phyloP scores from a whole-genome alignment of 495 filamentous ascomycete species.

The Penicillium fimorum region DNA sequence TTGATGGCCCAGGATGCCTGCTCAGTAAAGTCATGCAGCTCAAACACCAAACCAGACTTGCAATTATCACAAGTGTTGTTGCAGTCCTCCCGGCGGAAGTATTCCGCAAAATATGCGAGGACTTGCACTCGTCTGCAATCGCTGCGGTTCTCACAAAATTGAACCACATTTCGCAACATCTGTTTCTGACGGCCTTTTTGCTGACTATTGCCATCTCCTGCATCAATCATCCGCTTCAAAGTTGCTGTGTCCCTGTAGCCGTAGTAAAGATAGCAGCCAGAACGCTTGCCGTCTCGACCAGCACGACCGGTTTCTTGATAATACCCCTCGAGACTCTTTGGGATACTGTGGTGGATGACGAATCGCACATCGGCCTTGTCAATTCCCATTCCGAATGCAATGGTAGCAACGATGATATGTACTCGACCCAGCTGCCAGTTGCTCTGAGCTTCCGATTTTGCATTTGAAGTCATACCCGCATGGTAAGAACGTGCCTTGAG shows the following conservation, averaged over 20 bases:
- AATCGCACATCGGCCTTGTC: conserved; percentile 96
- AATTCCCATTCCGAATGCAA: conserved; percentile 99
- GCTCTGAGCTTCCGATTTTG: conserved; percentile 67
- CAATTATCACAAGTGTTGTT: conserved; percentile 82
- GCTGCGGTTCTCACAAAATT: conserved; percentile 82
- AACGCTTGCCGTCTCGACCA: conserved; percentile 82
- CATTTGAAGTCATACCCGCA: conserved; percentile 63
- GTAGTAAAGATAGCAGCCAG: conserved; percentile 89
- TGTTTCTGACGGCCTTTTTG: conserved; percentile 79
- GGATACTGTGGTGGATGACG: conserved; percentile 87
- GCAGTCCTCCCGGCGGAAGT: conserved; percentile 70
- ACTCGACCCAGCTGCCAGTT: conserved; percentile 75
- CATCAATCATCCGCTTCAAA: conserved; percentile 72
- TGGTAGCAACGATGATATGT: conserved; percentile 96
- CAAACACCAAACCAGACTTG: conserved; percentile 62
- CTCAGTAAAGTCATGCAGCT: conserved; percentile 71
- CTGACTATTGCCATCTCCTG: conserved; percentile 67
- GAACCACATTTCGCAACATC: conserved; percentile 80
- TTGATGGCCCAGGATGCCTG: conserved; percentile 65
- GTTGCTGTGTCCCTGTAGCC: conserved; percentile 66
- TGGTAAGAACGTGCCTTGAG: conserved; percentile 86
- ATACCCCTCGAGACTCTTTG: conserved; percentile 96
- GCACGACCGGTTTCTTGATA: conserved; percentile 97
- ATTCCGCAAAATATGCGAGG: conserved; percentile 87
- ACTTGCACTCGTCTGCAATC: conserved; percentile 88